These are phyloP conservation scores for Coccomyxa sp. DNA, from an alignment of 139 green algal species.

Conservation along the genomic window DNA sequence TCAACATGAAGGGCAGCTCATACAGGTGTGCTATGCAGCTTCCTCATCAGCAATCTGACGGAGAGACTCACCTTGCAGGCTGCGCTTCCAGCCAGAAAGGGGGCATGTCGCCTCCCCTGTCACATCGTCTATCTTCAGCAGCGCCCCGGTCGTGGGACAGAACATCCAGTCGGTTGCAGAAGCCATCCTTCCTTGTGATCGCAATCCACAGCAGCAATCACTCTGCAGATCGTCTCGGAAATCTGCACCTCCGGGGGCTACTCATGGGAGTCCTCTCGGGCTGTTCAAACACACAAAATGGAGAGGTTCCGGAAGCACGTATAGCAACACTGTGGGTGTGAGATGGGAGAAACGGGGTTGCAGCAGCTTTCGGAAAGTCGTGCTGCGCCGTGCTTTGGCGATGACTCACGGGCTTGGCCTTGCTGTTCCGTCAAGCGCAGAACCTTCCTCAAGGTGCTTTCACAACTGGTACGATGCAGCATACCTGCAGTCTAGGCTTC, in stretches of 20 bases:
- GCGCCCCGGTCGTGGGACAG: constrained; percentile 31
- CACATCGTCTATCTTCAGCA: constrained; percentile 30
- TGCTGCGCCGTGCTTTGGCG: too few species aligned
- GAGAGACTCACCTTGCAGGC: constrained; percentile 4
- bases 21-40: not conserved
- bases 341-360: not conserved
- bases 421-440: too few species aligned
- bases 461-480: not conserved
- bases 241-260: not conserved
- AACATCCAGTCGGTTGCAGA: constrained; percentile 38
- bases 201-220: not conserved
- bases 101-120: constrained; percentile 16
- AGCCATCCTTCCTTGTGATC: not conserved
- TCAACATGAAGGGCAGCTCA: not conserved
- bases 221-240: not conserved
- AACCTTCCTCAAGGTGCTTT: not conserved
- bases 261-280: not conserved
- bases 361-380: not conserved
- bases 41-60: not conserved
- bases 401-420: too few species aligned
- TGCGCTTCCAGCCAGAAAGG: not conserved
- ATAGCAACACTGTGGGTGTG: not conserved
- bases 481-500: not conserved
- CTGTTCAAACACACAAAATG: not conserved
- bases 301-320: not conserved